Percentiles rank a stretch among this genome's conserved stretches.
phyloP scores from a whole-genome alignment of 768 basidiomycete genomes.

The Podaxis mareebaensis region DNA sequence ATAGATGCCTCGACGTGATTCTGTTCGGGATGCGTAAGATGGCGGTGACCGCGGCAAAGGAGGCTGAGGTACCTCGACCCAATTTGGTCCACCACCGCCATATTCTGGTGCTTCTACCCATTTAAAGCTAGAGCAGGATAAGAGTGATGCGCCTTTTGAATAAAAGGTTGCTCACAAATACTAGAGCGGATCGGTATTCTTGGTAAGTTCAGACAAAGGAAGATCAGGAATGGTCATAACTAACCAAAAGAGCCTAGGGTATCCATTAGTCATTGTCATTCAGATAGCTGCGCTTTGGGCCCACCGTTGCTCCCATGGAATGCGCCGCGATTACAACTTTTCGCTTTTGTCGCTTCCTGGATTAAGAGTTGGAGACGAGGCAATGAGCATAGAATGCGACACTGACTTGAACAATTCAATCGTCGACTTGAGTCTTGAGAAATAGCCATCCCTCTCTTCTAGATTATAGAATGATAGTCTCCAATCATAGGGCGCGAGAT shows the following conservation, averaged over 20 bases:
- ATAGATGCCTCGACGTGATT: slow-evolving; percentile 85
- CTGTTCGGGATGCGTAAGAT: slow-evolving; percentile 33
- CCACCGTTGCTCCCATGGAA: slow-evolving; percentile 82
- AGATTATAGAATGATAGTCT: slow-evolving; percentile 85
- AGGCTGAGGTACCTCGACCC: slow-evolving; percentile 78
- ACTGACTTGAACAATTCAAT: slow-evolving; percentile 79
- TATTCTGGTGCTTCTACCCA: slow-evolving; percentile 92
- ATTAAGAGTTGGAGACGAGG: not conserved
- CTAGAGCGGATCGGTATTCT: slow-evolving; percentile 37
- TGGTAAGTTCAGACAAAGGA: not conserved
- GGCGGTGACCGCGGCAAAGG: not conserved
- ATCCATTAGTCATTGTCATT: not conserved
- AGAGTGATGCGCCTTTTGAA: slow-evolving; percentile 10
- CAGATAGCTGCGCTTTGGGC: slow-evolving; percentile 18
- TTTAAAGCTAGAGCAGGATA: slow-evolving; percentile 62
- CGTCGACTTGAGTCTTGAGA: slow-evolving; percentile 75
- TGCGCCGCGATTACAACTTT: slow-evolving; percentile 86
- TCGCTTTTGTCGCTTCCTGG: slow-evolving; percentile 65
- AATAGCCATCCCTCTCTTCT: slow-evolving; percentile 89
- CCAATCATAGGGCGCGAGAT: slow-evolving; percentile 91
- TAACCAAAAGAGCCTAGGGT: slow-evolving; percentile 51
- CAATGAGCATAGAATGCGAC: not conserved
- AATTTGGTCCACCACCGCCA: slow-evolving; percentile 79
- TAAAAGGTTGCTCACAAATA: slow-evolving; percentile 69
- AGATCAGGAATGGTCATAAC: slow-evolving; percentile 20